Base-by-base conservation (phyloP, 1,284 basidiomycete species). In the Earliella scabrosa region DNA sequence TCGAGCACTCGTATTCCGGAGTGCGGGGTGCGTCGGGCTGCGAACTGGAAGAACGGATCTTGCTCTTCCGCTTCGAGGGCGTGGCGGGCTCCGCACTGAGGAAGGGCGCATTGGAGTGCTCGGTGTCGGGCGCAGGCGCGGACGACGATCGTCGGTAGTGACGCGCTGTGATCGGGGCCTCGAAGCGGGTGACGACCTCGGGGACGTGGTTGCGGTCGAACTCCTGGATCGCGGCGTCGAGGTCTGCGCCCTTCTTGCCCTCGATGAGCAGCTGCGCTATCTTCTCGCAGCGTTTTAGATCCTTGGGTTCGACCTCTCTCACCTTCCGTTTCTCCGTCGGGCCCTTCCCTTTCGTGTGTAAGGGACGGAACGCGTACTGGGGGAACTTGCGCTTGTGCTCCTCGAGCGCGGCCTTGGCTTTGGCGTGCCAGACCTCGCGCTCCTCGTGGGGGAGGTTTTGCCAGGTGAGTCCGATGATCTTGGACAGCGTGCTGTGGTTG, bases 221-320 rank as follows among this genome's bases (percentile, higher is more conserved):
- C 69, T 88, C 88, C 65, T 84, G 80, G 64, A 93, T 85, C 16
- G 86, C 89, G 14, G 72, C 78, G 63, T 89, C 83, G 50, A 93
- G 81, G 60, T 84, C 86, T 24, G 75, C 74, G 3, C 88, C 90
- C 64, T 85, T 89, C 72, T 87, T 88, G 18, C 90, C 90, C 62
- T 84, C 80, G 46, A 87, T 82, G 34, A 93, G 77, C 0, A 93
- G 75, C 70, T 88, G 82, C n/a, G 91, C 91, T 49, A 93, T 90
- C 75, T 86, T 87, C 38, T 79, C 80, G 69, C 87, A 90, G 2
- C 88, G 85, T 70, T 81, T 85, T 62, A 81, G 69, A 65, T 90
- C 88, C 69, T 87, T 87, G 2, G 82, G 86, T 31, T 83, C 86
- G 5, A 87, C 83, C 66, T 88, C 85, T 45, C 85, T 73, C 35